Base-by-base conservation (phyloP, 2,329 filamentous ascomycete genomes). In the Nemania sp. region DNA sequence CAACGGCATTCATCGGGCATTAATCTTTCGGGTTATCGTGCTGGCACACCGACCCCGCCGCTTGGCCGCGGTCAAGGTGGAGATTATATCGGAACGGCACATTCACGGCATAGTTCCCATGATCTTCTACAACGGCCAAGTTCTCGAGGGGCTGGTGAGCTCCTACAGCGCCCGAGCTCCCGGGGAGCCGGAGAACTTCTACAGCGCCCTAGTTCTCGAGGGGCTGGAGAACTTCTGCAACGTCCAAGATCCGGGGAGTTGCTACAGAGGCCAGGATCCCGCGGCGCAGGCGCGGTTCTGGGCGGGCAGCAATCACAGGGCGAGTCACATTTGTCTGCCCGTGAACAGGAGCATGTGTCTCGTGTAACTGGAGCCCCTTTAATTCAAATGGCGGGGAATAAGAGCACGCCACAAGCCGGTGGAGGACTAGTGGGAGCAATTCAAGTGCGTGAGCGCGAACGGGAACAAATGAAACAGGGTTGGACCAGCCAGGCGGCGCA, bases 271-370 rank as follows among this genome's bases (percentile, higher is more conserved):
- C 84, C 86, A 2, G 82, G 82, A 45, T 90, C 89, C 26, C 84
- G 88, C 27, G 86, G 86, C 47, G 84, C 88, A 18, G 84, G 82
- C 45, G 78, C 79, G 13, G 80, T 87, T 63, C 80, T 89, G 24
- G 82, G 81, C 54, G 77, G 76, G 35, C 78, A 76, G 27, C 78
- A 76, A 66, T 67, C 62, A 27, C 82, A 83, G 62, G 85, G 87
- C 67, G 82, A 87, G 26, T 84, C 87, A 0, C 87, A 90, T 65
- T 84, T 97, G n/a, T 94, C 92, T 22, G 94, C 94, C 20, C 89
- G 92, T 18, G 94, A 97, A 79, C 94, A 97, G 78, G 93, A 97
- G 80, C 91, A 97, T 73, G 87, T 97, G n/a, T 92, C 94, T 10
- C 89, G 92, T 43, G 85, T 93, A 73, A 97, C 93, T 0, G 92